Conservation (phyloP, 1,139 yeast genomes). For the Nakaseomyces delphensis region DNA sequence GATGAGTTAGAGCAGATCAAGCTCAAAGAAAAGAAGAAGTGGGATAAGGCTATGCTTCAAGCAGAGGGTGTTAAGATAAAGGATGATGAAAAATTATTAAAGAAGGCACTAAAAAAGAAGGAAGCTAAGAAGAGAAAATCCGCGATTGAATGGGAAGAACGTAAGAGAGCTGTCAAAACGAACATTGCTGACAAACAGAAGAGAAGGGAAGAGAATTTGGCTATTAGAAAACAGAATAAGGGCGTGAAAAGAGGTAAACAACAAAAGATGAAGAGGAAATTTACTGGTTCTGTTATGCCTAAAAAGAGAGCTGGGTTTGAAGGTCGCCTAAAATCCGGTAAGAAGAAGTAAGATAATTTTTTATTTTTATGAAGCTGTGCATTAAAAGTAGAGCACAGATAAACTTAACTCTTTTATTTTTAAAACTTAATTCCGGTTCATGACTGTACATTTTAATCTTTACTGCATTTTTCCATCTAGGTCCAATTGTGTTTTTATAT, state of each 20-base stretch:
- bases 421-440: neutral
- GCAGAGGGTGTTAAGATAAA: slow-evolving; percentile 84
- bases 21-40: slow-evolving; percentile 62
- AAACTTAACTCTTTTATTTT: neutral
- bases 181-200: slow-evolving; percentile 66
- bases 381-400: neutral
- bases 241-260: slow-evolving; percentile 64
- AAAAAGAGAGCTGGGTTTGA: slow-evolving; percentile 42
- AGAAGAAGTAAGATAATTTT: slow-evolving; percentile 15
- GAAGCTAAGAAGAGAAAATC: slow-evolving; percentile 73
- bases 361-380: neutral
- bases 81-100: slow-evolving; percentile 82
- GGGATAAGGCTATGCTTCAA: slow-evolving; percentile 78
- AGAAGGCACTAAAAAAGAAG: slow-evolving; percentile 76
- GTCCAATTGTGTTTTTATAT: neutral
- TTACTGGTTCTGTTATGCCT: slow-evolving; percentile 40
- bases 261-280: slow-evolving; percentile 56
- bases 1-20: slow-evolving; percentile 57
- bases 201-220: slow-evolving; percentile 83
- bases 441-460: neutral
- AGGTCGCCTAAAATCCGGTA: slow-evolving; percentile 33
- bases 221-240: slow-evolving; percentile 70
- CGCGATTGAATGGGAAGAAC: slow-evolving; percentile 78
- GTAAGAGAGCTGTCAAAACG: slow-evolving; percentile 69
- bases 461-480: neutral